Base-by-base conservation (phyloP, 2,329 filamentous ascomycete species). In the Fusarium beomiforme region DNA sequence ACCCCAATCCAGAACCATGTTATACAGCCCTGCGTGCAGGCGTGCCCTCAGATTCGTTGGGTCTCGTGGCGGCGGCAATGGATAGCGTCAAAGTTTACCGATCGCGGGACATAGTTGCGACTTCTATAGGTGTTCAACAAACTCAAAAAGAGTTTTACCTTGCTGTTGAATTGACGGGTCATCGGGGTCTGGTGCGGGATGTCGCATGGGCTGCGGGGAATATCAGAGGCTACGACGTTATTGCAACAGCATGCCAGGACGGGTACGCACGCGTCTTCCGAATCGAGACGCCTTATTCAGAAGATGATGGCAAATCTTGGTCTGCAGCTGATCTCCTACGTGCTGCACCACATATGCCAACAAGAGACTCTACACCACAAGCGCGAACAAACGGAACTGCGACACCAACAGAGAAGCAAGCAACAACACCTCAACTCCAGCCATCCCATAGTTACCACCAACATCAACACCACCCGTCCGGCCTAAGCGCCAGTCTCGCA, bases 191-290 rank as follows among this genome's bases (percentile, higher is more conserved):
- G 41, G 92, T 98, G 10, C 88, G 95, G 50, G 95, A 98, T 79
- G 89, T 98, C 3, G 91, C 93, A 4, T 99, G 96, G 96, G 94
- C 95, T 2, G 92, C 94, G 50, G 95, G 94, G 16, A 97, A 94
- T 71, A 94, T 97, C 75, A 86, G 95, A 41, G 95, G 95, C 2
- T 95, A 93, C 79, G 96, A 99, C 79, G 88, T 95, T 62, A 88
- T 98, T 74, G 96, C 95, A 6, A 97, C 95, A 9, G 95, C 94
- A 5, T 96, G 93, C 78, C 97, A 97, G 80, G 96, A 99, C 78
- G 95, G 96, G 6, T 91, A 90, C 74, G 90, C 98, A 42, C 88
- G 95, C 42, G 92, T 99, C n/a, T 97, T 97, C 77, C 90, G 95
- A 75, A 80, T 97, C 21, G 89, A 91, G 37, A 92, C 92, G 0